Evolutionary conservation across 106 monocot genomes (phyloP), one percentile per base, ranked within the genome.

Genomic region (Dioscorea dumetorum): DNA sequence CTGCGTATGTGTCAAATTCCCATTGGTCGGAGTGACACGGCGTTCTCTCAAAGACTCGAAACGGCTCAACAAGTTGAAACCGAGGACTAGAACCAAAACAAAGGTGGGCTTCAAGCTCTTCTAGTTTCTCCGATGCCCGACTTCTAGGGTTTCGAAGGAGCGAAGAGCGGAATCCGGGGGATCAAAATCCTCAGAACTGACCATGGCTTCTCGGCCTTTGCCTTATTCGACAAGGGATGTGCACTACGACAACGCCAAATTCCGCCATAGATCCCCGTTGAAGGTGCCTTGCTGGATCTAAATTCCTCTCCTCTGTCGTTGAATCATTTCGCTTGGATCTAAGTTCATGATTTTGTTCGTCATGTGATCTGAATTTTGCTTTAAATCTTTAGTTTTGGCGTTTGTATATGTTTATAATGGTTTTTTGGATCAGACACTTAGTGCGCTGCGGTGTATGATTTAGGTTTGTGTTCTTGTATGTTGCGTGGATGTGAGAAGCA

Each of bases 241-340:
- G 31, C 51, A 85, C 52, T 95, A 91, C 81, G 88, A 95, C 81
- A 95, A 95, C 79, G 91, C 76, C 72, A 95, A 95, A 68, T 95
- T 88, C 87, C 82, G 91, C 41, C 80, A 83, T 65, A 83, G 91
- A 73, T 85, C 91, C 65, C 72, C 69, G 18, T 75, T 91, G 74
- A 91, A 95, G 95, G 90, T 85, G 21, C 12, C 24, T 17, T 17
- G 9, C 33, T 16, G n/a, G 12, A 17, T 2, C 12, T 61, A 10
- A 20, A 56, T 23, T 22, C 11, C 22, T 21, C 20, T 58, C 7
- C 13, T 58, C 8, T 9, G 59, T 23, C 22, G 0, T 19, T 23
- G 19, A 14, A 54, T 41, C 41, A 0, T 10, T 41, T 41, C 41
- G 3, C 10, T 41, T 41, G 41, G 41, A 41, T 41, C 41, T 41